These are phyloP conservation scores for Pseudevernia furfuracea DNA, from an alignment of 495 filamentous ascomycete species.

Conservation along the genomic window DNA sequence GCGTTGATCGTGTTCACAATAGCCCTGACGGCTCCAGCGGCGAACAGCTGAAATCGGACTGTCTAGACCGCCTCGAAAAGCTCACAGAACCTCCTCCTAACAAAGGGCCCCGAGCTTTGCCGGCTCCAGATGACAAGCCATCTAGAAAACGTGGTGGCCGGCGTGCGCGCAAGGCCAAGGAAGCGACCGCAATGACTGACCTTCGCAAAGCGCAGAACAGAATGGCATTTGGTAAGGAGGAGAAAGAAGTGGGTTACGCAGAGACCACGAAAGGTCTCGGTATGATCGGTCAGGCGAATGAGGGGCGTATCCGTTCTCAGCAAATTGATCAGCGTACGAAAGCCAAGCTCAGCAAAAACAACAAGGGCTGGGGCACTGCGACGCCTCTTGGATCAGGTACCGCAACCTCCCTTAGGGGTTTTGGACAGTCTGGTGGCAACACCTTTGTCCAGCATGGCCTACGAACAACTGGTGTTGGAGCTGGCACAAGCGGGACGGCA, in stretches of 20 bases:
- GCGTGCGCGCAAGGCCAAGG: slow-evolving; percentile 89
- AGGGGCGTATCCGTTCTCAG: slow-evolving; percentile 74
- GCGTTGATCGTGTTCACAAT: slow-evolving; percentile 80
- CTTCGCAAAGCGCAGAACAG: slow-evolving; percentile 93
- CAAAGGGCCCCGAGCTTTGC: slow-evolving; percentile 78
- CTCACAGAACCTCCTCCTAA: slow-evolving; percentile 89
- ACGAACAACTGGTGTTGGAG: slow-evolving; percentile 66
- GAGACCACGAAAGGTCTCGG: slow-evolving; percentile 83
- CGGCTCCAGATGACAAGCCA: slow-evolving; percentile 92
- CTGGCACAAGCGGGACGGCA: slow-evolving; percentile 61
- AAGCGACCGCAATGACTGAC: slow-evolving; percentile 94
- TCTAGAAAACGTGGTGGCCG: slow-evolving; percentile 87
- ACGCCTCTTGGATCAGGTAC: slow-evolving; percentile 54
- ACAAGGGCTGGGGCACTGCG: slow-evolving; percentile 85
- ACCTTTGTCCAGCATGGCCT: slow-evolving; percentile 63
- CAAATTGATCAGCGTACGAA: slow-evolving; percentile 91
- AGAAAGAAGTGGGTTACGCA: slow-evolving; percentile 89
- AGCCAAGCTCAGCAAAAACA: slow-evolving; percentile 88
- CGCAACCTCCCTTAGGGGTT: slow-evolving; percentile 70
- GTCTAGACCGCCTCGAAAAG: slow-evolving; percentile 85
- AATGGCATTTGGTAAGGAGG: slow-evolving; percentile 92
- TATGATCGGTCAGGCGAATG: slow-evolving; percentile 86
- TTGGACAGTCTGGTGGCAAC: slow-evolving; percentile 57
- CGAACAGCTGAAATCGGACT: slow-evolving; percentile 73
- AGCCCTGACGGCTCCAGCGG: slow-evolving; percentile 76